Conservation (phyloP, 208 protist genomes). For the Crithidia thermophila region DNA sequence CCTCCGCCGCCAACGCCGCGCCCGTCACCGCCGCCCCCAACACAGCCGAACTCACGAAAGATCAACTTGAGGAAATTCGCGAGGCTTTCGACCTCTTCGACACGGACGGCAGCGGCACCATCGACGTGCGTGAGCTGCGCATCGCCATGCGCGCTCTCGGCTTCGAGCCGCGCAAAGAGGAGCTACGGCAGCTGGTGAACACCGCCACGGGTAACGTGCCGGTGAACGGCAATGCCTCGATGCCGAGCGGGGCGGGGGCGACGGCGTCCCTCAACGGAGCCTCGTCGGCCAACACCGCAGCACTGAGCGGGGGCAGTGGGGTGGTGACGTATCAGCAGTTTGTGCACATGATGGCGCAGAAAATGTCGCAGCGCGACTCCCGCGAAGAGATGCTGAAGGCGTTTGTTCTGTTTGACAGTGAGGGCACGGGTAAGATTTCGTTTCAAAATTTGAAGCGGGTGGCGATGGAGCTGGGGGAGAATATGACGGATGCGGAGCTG, state of each 20-base stretch:
- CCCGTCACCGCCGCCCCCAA: neutral
- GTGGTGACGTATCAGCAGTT: constrained; percentile 90
- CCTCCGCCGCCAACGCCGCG: constrained; percentile 10
- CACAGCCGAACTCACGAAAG: constrained; percentile 64
- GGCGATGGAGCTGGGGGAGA: constrained; percentile 96
- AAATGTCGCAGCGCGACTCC: constrained; percentile 91
- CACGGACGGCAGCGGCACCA: constrained; percentile 94
- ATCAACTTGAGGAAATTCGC: constrained; percentile 92
- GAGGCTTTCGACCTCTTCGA: constrained; percentile 98
- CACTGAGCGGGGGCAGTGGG: constrained; percentile 13
- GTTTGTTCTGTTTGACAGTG: constrained; percentile 96
- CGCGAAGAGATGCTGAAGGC: constrained; percentile 96
- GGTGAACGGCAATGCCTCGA: neutral
- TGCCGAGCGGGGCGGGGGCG: neutral
- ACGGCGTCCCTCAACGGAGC: neutral
- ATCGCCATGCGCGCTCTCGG: constrained; percentile 95
- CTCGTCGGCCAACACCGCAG: neutral
- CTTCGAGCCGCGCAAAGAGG: constrained; percentile 95
- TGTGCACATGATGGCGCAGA: constrained; percentile 86
- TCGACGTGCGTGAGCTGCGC: constrained; percentile 94
- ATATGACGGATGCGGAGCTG: constrained; percentile 97
- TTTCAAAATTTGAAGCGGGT: constrained; percentile 98
- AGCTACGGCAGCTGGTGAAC: constrained; percentile 90
- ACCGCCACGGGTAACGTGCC: constrained; percentile 13
- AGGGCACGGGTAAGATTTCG: constrained; percentile 94